phyloP scores from a whole-genome alignment of 2,329 filamentous ascomycete species.

The Tolypocladium paradoxum region DNA sequence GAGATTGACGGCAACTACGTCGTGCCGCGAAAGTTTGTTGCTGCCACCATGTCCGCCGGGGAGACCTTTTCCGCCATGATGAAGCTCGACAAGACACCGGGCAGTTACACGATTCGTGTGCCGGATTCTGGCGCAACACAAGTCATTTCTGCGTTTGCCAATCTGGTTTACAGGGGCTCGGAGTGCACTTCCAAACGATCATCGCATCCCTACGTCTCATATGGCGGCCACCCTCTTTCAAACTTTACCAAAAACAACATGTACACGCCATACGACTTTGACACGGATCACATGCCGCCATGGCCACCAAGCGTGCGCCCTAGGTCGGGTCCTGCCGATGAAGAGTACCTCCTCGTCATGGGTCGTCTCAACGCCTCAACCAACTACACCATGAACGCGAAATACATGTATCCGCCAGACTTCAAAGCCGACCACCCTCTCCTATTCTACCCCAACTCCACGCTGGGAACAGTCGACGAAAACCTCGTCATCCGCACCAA shows the following conservation, averaged over 20 bases:
- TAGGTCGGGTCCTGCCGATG: not conserved
- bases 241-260: not conserved
- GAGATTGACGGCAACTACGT: constrained; percentile 31
- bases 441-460: constrained; percentile 1
- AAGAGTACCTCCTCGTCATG: not conserved
- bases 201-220: not conserved
- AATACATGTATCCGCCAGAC: constrained; percentile 2
- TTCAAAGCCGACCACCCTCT: constrained; percentile 1
- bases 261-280: not conserved
- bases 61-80: constrained; percentile 29
- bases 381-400: constrained; percentile 2
- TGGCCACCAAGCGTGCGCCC: constrained; percentile 1
- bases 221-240: not conserved
- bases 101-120: constrained; percentile 25
- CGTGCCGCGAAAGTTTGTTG: constrained; percentile 19
- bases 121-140: constrained; percentile 9
- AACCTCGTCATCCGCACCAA: constrained; percentile 7
- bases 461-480: not conserved
- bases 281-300: not conserved
- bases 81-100: constrained; percentile 24
- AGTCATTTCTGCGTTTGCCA: constrained; percentile 4
- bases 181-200: not conserved
- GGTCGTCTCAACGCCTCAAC: not conserved
- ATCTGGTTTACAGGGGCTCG: not conserved
- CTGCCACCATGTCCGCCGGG: constrained; percentile 15